phyloP scores from a whole-genome alignment of 2,329 filamentous ascomycete genomes.

The Camillea tinctor region DNA sequence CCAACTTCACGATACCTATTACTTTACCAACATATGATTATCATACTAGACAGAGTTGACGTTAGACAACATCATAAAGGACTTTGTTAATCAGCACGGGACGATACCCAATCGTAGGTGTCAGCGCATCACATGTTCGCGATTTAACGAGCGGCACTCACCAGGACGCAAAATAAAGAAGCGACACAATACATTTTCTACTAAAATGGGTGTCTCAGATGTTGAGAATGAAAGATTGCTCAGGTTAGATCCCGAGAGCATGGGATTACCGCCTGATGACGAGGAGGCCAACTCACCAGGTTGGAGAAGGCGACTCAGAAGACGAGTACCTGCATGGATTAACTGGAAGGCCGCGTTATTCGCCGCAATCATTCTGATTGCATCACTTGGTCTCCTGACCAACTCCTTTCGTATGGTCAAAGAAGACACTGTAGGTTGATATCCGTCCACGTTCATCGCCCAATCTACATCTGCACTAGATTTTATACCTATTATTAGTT shows the following conservation, averaged over 20 bases:
- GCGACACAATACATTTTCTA: constrained; percentile 47
- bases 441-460: neutral
- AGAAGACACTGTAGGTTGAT: constrained; percentile 25
- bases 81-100: constrained; percentile 7
- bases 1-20: constrained; percentile 10
- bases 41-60: too few relatives aligned
- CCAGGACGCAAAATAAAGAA: constrained; percentile 22
- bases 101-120: constrained; percentile 32
- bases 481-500: neutral
- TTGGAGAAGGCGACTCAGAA: constrained; percentile 27
- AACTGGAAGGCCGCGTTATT: constrained; percentile 30
- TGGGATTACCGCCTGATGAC: constrained; percentile 36
- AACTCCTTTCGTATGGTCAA: constrained; percentile 25
- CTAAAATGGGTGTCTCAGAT: constrained; percentile 41
- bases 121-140: constrained; percentile 50
- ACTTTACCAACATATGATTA: constrained; percentile 14
- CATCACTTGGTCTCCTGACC: constrained; percentile 32
- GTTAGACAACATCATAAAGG: too few relatives aligned
- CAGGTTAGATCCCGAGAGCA: constrained; percentile 44
- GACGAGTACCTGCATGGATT: constrained; percentile 29
- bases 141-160: constrained; percentile 32
- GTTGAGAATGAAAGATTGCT: constrained; percentile 45
- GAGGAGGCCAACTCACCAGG: constrained; percentile 22
- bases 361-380: constrained; percentile 29
- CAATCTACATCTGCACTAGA: neutral